Base-by-base conservation (phyloP, 768 basidiomycete species). In the Steccherinum ochraceum region DNA sequence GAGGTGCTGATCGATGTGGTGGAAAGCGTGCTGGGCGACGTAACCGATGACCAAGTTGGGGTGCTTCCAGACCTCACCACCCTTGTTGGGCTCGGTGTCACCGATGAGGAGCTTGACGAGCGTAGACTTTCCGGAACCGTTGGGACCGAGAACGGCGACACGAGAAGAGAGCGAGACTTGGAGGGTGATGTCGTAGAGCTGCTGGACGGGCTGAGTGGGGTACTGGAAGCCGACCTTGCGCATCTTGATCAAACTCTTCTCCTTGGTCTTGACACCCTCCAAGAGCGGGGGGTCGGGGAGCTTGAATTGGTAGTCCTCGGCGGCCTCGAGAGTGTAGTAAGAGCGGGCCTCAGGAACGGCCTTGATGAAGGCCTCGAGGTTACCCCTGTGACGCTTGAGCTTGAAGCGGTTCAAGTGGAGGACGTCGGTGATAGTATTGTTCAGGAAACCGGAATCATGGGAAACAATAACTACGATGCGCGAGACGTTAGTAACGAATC, bases 241-340 rank as follows among this genome's bases (percentile, higher is more conserved):
- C 93, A 97, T 95, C 81, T 97, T 97, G 57, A 96, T 72, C 61
- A 97, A 75, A 54, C 82, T 83, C 83, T 95, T 97, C 76, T 97
- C 93, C 81, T 97, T 97, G 65, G 94, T 97, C 87, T 97, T 97
- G 76, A 97, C 94, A 87, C 94, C 94, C 58, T 97, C 94, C 56
- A 97, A 88, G 58, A 97, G 84, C 65, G 94, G 94, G 49, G 94
- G 94, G 65, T 92, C 86, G 51, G 94, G 94, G 61, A 97, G 84
- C 83, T 93, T 94, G 85, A 96, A 97, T 75, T 83, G 88, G 84
- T 97, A 97, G 78, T 95, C 91, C 74, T 95, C 93, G 48, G 83
- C 81, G 52, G 93, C 91, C 73, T 95, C 84, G 61, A 97, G 89
- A 55, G 88, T 90, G 79, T 93, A 97, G 81, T 97, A 97, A 5